Evolutionary conservation across 345 rosid species (phyloP).

Genomic region (Arabis hirsuta): DNA sequence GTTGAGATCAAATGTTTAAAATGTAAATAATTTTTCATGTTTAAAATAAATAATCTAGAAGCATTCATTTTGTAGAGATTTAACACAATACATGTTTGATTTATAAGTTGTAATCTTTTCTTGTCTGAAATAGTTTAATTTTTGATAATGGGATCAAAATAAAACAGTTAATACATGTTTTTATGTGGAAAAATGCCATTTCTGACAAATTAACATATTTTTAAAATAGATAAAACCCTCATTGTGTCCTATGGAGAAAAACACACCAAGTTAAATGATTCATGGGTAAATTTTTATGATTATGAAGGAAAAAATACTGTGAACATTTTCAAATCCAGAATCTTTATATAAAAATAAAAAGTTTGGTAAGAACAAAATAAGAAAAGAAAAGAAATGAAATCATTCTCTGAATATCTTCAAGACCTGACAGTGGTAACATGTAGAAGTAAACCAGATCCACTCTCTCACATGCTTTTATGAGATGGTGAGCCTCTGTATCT

Average conservation of each 20-base stretch:
- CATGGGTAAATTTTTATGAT: too few relatives aligned
- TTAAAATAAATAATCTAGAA: too few relatives aligned
- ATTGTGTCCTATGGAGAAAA: not conserved
- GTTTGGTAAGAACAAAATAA: slow-evolving; percentile 1
- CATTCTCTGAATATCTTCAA: slow-evolving; percentile 26
- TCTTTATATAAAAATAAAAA: not conserved
- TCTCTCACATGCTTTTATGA: slow-evolving; percentile 67
- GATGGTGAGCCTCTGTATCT: slow-evolving; percentile 42
- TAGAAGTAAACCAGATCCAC: slow-evolving; percentile 56
- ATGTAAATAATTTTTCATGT: too few relatives aligned
- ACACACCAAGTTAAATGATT: too few relatives aligned
- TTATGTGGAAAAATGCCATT: too few relatives aligned
- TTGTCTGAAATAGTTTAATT: not conserved
- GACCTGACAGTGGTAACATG: slow-evolving; percentile 60
- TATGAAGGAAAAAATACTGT: not conserved
- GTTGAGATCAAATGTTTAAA: not conserved
- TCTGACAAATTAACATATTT: not conserved
- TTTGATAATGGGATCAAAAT: not conserved
- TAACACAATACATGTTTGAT: too few relatives aligned
- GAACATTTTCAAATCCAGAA: slow-evolving; percentile 1
- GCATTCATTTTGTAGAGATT: too few relatives aligned
- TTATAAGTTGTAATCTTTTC: too few relatives aligned
- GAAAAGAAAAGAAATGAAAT: not conserved
- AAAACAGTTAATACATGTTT: too few relatives aligned
- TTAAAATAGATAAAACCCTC: not conserved